Evolutionary conservation across 2,329 filamentous ascomycete genomes (phyloP), one percentile per base, ranked within the genome.

Genomic region (Fusarium fujikuroi): DNA sequence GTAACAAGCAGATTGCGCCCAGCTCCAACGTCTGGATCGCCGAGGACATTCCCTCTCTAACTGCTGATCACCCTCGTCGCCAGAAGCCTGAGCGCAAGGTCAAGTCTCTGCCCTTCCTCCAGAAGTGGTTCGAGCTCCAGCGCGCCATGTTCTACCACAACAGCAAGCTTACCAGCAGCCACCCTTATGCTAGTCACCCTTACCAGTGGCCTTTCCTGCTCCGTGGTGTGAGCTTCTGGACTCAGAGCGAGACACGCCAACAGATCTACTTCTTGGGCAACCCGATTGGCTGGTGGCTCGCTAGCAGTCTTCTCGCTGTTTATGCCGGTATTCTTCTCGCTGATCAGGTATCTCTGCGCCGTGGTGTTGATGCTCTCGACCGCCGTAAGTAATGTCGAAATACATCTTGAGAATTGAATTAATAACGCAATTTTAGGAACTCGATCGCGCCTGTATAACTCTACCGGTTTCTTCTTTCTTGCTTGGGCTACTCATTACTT

Each of bases 131-230:
- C 74, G 96, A 99, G 86, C 89, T 99, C 66, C 96, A 99, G 84
- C 91, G 95, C 56, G 94, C 95, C 78, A 99, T 99, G 95, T 99
- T 99, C 89, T 95, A 93, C 89, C 96, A 99, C 88, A 99, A 99
- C 89, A 98, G 95, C 83, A 95, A 97, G 78, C 87, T 99, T 80
- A 99, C 96, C 49, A 97, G 95, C 85, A 97, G 94, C 81, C 96
- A 99, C 82, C 96, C 96, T 3, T 99, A 99, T 82, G 90, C 96
- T 46, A 97, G 94, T 78, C 92, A 95, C 81, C 96, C 96, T 11
- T 96, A 97, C 85, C 94, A 97, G 80, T 99, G 96, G 96, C 96
- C 96, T 3, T 98, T 99, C 89, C 88, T 99, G 80, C 90, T 99
- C 64, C 92, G 96, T 36, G 96, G 96, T 84, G 95, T 99, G 77